Evolutionary conservation across 352 stramenopile genomes (phyloP).

Genomic region (Pythium rishiriense): DNA sequence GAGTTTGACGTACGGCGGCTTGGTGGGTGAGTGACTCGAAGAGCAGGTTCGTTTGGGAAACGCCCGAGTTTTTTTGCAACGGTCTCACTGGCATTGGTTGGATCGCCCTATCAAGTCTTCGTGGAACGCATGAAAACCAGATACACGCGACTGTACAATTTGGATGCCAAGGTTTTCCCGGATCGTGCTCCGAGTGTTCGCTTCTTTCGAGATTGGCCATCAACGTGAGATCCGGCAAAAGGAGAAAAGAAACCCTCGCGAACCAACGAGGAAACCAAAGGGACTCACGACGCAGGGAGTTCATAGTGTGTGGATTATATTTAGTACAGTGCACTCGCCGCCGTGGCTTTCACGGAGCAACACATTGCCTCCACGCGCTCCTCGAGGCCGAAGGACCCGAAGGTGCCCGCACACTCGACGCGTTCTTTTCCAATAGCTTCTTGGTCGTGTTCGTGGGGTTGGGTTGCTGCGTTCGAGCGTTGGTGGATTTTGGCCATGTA

Average conservation of each 20-base stretch:
- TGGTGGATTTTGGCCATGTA: constrained; percentile 79
- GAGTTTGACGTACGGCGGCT: too few species aligned
- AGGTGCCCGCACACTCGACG: neutral
- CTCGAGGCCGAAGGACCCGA: neutral
- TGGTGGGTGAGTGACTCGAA: too few species aligned
- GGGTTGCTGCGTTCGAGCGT: constrained; percentile 54
- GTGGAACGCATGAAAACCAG: too few species aligned
- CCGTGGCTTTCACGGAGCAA: too few species aligned
- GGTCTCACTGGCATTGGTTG: too few species aligned
- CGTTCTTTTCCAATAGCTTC: neutral
- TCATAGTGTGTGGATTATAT: neutral
- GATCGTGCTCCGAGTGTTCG: neutral
- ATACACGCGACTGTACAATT: too few species aligned
- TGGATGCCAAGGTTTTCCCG: too few species aligned
- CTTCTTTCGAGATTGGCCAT: neutral
- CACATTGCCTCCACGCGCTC: neutral
- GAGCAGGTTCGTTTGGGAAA: too few species aligned
- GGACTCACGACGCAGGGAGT: neutral
- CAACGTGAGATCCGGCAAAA: neutral
- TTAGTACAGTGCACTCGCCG: too few species aligned
- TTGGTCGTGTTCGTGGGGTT: neutral
- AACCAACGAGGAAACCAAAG: neutral
- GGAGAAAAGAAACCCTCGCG: neutral
- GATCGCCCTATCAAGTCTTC: too few species aligned
- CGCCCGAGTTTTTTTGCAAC: too few species aligned